These are phyloP conservation scores for Solanum okadae DNA, from an alignment of 257 asterid species.

Conservation along the genomic window DNA sequence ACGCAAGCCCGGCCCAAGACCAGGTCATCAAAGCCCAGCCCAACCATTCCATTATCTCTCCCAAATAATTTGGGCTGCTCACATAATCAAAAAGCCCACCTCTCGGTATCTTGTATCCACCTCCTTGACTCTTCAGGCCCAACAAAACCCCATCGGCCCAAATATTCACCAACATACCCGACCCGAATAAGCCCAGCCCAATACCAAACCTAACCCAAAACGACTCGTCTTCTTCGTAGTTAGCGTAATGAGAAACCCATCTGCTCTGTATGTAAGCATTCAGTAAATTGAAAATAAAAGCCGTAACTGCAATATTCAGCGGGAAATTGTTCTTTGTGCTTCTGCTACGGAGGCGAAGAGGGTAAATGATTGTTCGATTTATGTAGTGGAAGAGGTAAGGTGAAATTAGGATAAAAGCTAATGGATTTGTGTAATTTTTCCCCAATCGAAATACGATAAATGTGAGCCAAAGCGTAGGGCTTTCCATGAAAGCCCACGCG, in stretches of 20 bases:
- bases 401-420: slow-evolving; percentile 33
- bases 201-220: slow-evolving; percentile 36
- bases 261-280: slow-evolving; percentile 43
- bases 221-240: slow-evolving; percentile 14
- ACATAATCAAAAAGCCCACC: slow-evolving; percentile 62
- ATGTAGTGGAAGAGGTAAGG: slow-evolving; percentile 49
- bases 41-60: slow-evolving; percentile 76
- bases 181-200: slow-evolving; percentile 26
- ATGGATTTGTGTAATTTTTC: slow-evolving; percentile 23
- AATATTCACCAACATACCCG: slow-evolving; percentile 45
- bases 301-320: slow-evolving; percentile 26
- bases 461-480: slow-evolving; percentile 65
- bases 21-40: slow-evolving; percentile 74
- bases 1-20: slow-evolving; percentile 70
- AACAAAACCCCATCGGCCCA: slow-evolving; percentile 45
- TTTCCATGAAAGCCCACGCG: slow-evolving; percentile 68
- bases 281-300: slow-evolving; percentile 33
- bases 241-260: slow-evolving; percentile 52
- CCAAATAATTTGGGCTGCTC: slow-evolving; percentile 75
- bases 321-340: slow-evolving; percentile 16
- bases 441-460: slow-evolving; percentile 53
- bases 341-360: slow-evolving; percentile 21
- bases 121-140: slow-evolving; percentile 44
- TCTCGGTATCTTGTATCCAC: slow-evolving; percentile 49
- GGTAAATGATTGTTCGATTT: slow-evolving; percentile 57